phyloP scores from a whole-genome alignment of 371 early-diverging fungal genomes.

The Haplosporangium sp. region DNA sequence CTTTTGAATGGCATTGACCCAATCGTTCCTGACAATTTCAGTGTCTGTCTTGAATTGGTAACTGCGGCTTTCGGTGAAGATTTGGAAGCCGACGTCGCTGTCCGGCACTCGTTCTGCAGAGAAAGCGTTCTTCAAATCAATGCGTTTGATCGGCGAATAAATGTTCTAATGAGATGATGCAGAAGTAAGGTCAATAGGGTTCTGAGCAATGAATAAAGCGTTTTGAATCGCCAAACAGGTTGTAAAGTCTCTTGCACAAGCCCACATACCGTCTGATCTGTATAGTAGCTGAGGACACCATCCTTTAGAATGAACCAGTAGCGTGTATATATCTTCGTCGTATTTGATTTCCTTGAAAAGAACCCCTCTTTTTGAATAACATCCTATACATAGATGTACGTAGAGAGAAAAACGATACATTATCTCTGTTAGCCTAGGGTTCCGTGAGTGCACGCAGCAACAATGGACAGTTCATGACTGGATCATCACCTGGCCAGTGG shows the following conservation, averaged over 20 bases:
- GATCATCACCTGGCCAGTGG: constrained; percentile 39
- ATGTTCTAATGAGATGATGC: constrained; percentile 56
- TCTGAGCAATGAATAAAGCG: not conserved
- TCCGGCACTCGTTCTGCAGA: constrained; percentile 59
- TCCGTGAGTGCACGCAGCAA: not conserved
- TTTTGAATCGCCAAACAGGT: not conserved
- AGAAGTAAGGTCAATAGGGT: not conserved
- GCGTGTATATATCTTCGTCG: constrained; percentile 59
- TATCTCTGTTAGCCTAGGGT: not conserved
- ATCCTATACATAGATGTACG: constrained; percentile 47
- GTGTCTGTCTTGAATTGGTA: constrained; percentile 71
- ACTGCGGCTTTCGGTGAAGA: constrained; percentile 57
- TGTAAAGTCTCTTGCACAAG: not conserved
- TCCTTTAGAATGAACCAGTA: constrained; percentile 80
- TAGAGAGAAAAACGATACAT: not conserved
- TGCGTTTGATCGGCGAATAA: constrained; percentile 75
- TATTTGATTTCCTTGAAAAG: constrained; percentile 63
- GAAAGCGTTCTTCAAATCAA: constrained; percentile 75
- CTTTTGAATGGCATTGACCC: constrained; percentile 68
- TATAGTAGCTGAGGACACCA: constrained; percentile 72
- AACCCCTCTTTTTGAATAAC: constrained; percentile 73
- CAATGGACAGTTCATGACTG: not conserved
- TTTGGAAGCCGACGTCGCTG: constrained; percentile 22
- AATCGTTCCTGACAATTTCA: constrained; percentile 24
- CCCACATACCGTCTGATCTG: constrained; percentile 62